These are phyloP conservation scores for Clarkia xantiana DNA, from an alignment of 345 rosid genomes.

Conservation along the genomic window DNA sequence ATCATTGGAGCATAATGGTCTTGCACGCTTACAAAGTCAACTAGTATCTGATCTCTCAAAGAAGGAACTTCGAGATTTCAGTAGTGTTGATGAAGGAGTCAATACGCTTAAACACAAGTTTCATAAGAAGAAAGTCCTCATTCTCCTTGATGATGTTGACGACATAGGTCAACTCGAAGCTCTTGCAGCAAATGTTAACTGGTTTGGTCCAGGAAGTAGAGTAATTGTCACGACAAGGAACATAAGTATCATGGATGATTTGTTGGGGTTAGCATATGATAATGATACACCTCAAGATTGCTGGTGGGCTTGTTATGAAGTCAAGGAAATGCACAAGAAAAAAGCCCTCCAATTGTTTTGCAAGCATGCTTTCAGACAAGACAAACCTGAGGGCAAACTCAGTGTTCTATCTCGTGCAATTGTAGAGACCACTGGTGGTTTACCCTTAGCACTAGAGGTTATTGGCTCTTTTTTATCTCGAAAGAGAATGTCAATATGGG, in stretches of 20 bases:
- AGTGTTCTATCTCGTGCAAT: too few relatives aligned
- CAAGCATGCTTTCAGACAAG: background rate
- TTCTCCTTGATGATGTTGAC: conserved; percentile 3
- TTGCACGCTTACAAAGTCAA: background rate
- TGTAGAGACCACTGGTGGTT: too few relatives aligned
- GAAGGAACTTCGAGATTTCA: background rate
- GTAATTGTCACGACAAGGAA: conserved; percentile 3
- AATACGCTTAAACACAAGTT: background rate
- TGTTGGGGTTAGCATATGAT: background rate
- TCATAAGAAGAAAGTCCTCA: background rate
- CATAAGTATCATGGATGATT: background rate
- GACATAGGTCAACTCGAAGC: background rate
- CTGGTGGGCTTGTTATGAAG: background rate
- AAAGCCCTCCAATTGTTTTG: background rate
- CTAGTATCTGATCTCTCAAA: background rate
- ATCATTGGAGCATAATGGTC: conserved; percentile 1
- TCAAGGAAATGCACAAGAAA: background rate
- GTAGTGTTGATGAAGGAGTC: background rate
- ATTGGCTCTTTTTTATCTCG: background rate
- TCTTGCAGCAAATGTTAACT: background rate
- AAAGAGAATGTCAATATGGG: rapidly evolving
- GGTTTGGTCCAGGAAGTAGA: background rate
- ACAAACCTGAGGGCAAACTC: background rate
- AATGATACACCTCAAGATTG: background rate
- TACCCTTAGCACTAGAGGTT: too few relatives aligned